A percentile compares a stretch with the other conserved stretches of the same genome.
These are phyloP conservation scores for Coemansia sp. DNA, from an alignment of 192 early-diverging fungal genomes.

Conservation along the genomic window DNA sequence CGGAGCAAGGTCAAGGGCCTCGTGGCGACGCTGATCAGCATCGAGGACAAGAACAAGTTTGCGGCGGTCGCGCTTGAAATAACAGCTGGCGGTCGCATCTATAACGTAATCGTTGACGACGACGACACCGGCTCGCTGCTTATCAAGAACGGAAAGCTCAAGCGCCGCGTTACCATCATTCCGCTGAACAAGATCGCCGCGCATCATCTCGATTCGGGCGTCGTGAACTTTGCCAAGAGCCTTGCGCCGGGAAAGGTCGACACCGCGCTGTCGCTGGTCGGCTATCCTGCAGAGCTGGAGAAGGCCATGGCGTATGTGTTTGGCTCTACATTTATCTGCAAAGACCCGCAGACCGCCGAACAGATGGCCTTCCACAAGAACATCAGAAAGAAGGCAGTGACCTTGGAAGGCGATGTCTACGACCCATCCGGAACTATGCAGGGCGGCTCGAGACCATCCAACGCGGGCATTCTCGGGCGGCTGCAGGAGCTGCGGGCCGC, in stretches of 20 bases:
- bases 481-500: constrained; percentile 72
- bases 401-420: constrained; percentile 94
- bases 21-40: constrained; percentile 82
- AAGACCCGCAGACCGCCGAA: constrained; percentile 81
- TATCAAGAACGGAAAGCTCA: constrained; percentile 71
- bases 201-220: constrained; percentile 34
- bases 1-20: constrained; percentile 85
- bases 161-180: constrained; percentile 82
- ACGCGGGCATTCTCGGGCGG: constrained; percentile 68
- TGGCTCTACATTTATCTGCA: constrained; percentile 86
- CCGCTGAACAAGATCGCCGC: constrained; percentile 92
- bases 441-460: constrained; percentile 80
- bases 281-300: constrained; percentile 74
- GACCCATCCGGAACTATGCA: constrained; percentile 91
- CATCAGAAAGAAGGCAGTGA: constrained; percentile 87
- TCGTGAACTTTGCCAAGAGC: constrained; percentile 65
- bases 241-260: constrained; percentile 87
- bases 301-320: constrained; percentile 91
- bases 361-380: constrained; percentile 82
- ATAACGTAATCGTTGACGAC: constrained; percentile 93
- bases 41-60: constrained; percentile 66
- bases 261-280: constrained; percentile 80
- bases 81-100: constrained; percentile 89
- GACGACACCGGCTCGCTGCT: constrained; percentile 81
- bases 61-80: constrained; percentile 85